These are phyloP conservation scores for Saccharomyces hybrid DNA, from an alignment of 1,139 yeast genomes.

Conservation along the genomic window DNA sequence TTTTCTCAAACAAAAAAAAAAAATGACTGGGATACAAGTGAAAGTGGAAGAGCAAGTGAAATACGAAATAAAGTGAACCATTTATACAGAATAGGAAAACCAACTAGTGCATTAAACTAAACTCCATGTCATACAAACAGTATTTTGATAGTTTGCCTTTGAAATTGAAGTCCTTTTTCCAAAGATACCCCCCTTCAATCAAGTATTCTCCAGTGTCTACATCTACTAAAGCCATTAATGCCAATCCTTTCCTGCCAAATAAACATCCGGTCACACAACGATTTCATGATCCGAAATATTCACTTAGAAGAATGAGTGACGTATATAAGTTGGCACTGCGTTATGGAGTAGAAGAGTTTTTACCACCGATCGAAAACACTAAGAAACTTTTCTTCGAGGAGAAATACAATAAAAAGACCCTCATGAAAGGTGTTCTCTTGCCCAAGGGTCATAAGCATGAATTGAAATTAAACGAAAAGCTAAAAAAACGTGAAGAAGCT, in stretches of 20 bases:
- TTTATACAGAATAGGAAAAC: not conserved
- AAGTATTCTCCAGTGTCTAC: conserved; percentile 61
- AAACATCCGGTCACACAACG: conserved; percentile 73
- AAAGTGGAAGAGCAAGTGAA: not conserved
- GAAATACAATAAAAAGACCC: conserved; percentile 60
- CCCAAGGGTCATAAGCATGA: conserved; percentile 84
- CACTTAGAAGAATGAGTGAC: conserved; percentile 79
- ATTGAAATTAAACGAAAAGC: conserved; percentile 55
- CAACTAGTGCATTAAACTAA: not conserved
- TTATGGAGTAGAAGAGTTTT: conserved; percentile 68
- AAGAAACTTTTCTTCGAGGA: conserved; percentile 70
- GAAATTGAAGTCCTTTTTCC: conserved; percentile 66
- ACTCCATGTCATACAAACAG: conserved; percentile 7
- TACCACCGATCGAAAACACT: conserved; percentile 50
- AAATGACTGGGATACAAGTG: not conserved
- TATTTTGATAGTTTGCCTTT: conserved; percentile 57
- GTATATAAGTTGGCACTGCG: conserved; percentile 75
- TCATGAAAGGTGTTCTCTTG: conserved; percentile 68
- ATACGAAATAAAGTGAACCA: not conserved
- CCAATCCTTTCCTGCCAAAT: conserved; percentile 86
- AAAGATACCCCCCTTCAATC: conserved; percentile 83
- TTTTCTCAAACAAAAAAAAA: not conserved
- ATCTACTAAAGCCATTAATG: conserved; percentile 54
- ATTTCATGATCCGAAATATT: conserved; percentile 72
- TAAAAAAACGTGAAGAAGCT: conserved; percentile 58